phyloP scores from a whole-genome alignment of 768 basidiomycete species.

The Hygrophorus pudorinus region DNA sequence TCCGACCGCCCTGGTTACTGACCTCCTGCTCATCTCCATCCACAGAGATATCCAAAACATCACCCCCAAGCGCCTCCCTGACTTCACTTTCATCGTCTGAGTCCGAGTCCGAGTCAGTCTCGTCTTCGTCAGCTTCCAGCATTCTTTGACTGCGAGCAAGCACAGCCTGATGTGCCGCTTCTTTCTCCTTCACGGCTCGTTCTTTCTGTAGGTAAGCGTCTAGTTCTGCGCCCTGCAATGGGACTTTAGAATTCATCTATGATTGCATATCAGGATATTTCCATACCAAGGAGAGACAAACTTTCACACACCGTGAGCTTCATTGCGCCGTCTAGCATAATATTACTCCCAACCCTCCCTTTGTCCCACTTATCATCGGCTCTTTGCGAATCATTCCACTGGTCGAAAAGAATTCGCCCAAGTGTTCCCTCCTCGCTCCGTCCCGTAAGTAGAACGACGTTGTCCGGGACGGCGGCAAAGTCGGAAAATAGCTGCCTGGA shows the following conservation, averaged over 20 bases:
- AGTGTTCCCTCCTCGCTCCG: conserved; percentile 76
- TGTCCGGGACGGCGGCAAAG: conserved; percentile 75
- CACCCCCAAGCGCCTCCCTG: conserved; percentile 42
- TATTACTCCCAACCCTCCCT: conserved; percentile 78
- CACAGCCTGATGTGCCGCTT: conserved; percentile 78
- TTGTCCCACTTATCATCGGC: conserved; percentile 78
- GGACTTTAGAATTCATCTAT: conserved; percentile 84
- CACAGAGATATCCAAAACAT: conserved; percentile 34
- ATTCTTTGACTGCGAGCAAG: conserved; percentile 76
- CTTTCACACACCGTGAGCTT: conserved; percentile 46
- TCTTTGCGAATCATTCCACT: conserved; percentile 81
- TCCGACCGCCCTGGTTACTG: conserved; percentile 16
- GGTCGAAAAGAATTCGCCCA: conserved; percentile 66
- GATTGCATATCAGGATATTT: conserved; percentile 6
- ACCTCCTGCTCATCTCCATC: conserved; percentile 17
- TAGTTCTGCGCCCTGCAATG: conserved; percentile 80
- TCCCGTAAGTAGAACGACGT: conserved; percentile 79
- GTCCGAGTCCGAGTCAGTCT: conserved; percentile 68
- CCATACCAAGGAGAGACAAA: neutral
- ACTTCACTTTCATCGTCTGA: conserved; percentile 58
- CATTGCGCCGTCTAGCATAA: conserved; percentile 70
- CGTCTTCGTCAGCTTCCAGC: conserved; percentile 91
- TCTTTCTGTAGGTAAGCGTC: conserved; percentile 73
- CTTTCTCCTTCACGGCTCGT: conserved; percentile 67
- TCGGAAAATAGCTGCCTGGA: conserved; percentile 80